Percentiles rank a stretch among this genome's conserved stretches.
Conservation (phyloP, 2,329 filamentous ascomycete genomes). For the Drechslerella stenobrocha region DNA sequence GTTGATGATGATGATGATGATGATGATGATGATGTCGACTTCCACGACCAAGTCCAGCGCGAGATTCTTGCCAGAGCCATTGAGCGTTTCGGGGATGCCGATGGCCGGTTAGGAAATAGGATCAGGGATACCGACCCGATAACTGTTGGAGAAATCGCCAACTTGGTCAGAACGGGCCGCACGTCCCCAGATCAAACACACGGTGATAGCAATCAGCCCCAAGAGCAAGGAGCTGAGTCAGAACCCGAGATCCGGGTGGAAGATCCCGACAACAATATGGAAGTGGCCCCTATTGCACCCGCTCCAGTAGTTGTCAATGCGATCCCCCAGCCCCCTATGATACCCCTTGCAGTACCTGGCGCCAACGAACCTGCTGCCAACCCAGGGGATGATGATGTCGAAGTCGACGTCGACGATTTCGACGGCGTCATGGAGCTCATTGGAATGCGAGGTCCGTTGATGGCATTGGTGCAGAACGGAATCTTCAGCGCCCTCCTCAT, state of each 20-base stretch:
- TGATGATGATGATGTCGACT: conserved; percentile 47
- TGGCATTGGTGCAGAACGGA: conserved; percentile 88
- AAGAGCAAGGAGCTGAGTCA: conserved; percentile 1
- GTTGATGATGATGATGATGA: conserved; percentile 41
- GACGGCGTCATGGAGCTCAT: conserved; percentile 95
- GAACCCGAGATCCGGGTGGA: not conserved
- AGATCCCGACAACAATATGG: not conserved
- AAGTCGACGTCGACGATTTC: conserved; percentile 81
- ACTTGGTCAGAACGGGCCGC: conserved; percentile 31
- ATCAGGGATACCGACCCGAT: conserved; percentile 38
- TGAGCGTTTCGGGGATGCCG: conserved; percentile 26
- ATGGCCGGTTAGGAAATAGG: conserved; percentile 28
- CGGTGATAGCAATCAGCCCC: not conserved
- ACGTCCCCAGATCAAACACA: conserved; percentile 8
- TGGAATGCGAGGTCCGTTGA: conserved; percentile 90
- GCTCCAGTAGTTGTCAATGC: conserved; percentile 25
- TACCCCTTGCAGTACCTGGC: conserved; percentile 3
- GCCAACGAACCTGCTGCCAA: conserved; percentile 18
- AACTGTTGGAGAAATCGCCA: conserved; percentile 24
- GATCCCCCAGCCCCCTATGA: conserved; percentile 26
- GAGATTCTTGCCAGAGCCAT: conserved; percentile 39
- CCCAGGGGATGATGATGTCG: conserved; percentile 56
- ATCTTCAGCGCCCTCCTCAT: conserved; percentile 92
- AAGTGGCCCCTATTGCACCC: conserved; percentile 5
- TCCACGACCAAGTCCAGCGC: conserved; percentile 42